Base-by-base conservation (phyloP, 2,329 filamentous ascomycete genomes). In the Remersonia thermophila region DNA sequence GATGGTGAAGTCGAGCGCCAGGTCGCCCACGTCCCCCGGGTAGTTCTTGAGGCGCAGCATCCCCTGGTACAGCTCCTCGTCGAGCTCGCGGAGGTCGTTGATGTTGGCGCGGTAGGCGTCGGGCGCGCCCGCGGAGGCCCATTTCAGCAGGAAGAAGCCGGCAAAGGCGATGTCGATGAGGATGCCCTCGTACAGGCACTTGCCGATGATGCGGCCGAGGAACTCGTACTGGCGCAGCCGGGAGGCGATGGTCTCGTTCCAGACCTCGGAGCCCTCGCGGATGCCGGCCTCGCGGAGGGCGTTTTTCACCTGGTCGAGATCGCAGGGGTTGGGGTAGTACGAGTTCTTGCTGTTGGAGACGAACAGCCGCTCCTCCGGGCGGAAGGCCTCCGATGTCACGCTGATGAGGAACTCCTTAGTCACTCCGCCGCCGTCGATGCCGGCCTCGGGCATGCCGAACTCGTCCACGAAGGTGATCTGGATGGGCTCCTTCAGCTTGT, bases 111-210 rank as follows among this genome's bases (percentile, higher is more conserved):
- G 81, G 60, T 93, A 94, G 8, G 75, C 72, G 9, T 73, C 72
- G 35, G 56, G 50, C 12, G 54, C 55, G 77, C 80, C 78, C 36
- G 89, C 70, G 2, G 86, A 30, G 7, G 47, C 77, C 91, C 91
- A 98, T 55, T 96, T 95, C 41, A 94, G 72, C 6, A 98, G 71
- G 61, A 98, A 98, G 63, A 98, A 98, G 0, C 83, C 80, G 1
- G 89, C 87, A 63, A 98, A 98, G 34, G 77, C 77, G 41, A 95
- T 79, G 57, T 98, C 87, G 32, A 96, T 79, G 3, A 98, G 69
- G 30, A 98, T 96, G 1, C 87, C 87, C 61, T 98, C 91, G 53
- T 98, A 98, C 51, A 98, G 67, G 58, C 91, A 98, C 56, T 98
- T 98, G 9, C 91, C 91, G 17, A 98, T 79, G 18, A 98, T 74